These are phyloP conservation scores for Loxodes magnus DNA, from an alignment of 73 alveolate genomes.

Conservation along the genomic window DNA sequence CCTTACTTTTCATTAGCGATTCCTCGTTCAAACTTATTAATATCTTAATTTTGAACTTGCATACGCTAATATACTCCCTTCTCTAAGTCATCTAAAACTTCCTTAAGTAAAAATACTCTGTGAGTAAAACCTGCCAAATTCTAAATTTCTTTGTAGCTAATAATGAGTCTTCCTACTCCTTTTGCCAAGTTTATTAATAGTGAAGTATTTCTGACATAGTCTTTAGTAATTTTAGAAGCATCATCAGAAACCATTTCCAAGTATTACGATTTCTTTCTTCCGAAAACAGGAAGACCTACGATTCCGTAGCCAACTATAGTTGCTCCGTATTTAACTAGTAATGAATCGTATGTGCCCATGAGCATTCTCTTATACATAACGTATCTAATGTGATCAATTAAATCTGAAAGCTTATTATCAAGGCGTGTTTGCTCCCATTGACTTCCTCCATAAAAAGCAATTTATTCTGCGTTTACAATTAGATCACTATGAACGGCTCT, in stretches of 20 bases:
- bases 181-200: slow-evolving; percentile 81
- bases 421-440: slow-evolving; percentile 69
- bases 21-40: background rate
- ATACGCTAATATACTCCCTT: slow-evolving; percentile 46
- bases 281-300: slow-evolving; percentile 89
- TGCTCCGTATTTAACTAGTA: slow-evolving; percentile 92
- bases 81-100: slow-evolving; percentile 62
- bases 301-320: slow-evolving; percentile 81
- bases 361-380: slow-evolving; percentile 48
- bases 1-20: slow-evolving; percentile 2
- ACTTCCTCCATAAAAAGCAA: slow-evolving; percentile 78
- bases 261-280: slow-evolving; percentile 53
- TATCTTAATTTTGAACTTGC: background rate
- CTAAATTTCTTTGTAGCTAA: slow-evolving; percentile 77
- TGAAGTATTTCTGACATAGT: slow-evolving; percentile 81
- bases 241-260: slow-evolving; percentile 16
- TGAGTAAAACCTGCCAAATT: slow-evolving; percentile 82
- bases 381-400: slow-evolving; percentile 42
- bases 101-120: slow-evolving; percentile 57
- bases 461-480: slow-evolving; percentile 72
- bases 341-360: slow-evolving; percentile 85
- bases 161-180: slow-evolving; percentile 84
- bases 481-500: slow-evolving; percentile 72
- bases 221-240: slow-evolving; percentile 50
- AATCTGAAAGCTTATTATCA: slow-evolving; percentile 33